Conservation (phyloP, 306 rosid species). For the Amphicarpaea edgeworthii region DNA sequence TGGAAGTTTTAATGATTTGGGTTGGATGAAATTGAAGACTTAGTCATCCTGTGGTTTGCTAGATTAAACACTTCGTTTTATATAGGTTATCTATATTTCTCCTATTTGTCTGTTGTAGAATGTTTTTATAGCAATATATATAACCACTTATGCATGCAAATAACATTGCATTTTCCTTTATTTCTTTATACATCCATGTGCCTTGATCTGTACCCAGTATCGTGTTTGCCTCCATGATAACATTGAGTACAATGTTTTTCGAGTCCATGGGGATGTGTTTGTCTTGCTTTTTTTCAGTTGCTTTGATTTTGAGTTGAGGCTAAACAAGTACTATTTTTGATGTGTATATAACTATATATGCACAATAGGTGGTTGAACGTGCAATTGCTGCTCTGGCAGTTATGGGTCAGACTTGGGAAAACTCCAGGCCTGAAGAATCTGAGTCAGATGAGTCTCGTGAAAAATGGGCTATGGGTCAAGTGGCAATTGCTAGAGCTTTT, state of each 20-base stretch:
- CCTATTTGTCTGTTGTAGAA: not conserved
- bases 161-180: constrained; percentile 4
- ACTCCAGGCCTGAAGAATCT: constrained; percentile 60
- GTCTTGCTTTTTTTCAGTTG: constrained; percentile 20
- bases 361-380: constrained; percentile 73
- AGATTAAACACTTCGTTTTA: constrained; percentile 11
- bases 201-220: constrained; percentile 16
- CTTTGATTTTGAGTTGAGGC: constrained; percentile 25
- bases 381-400: constrained; percentile 80
- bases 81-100: not conserved
- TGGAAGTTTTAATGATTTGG: not conserved
- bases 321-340: constrained; percentile 22
- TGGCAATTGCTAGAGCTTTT: constrained; percentile 64
- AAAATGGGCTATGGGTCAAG: constrained; percentile 63
- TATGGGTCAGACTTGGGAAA: constrained; percentile 83
- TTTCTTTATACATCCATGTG: constrained; percentile 14
- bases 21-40: constrained; percentile 10
- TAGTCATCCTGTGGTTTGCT: not conserved
- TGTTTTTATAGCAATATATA: constrained; percentile 19
- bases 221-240: constrained; percentile 1
- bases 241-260: constrained; percentile 8
- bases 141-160: not conserved
- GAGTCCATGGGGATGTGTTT: constrained; percentile 12
- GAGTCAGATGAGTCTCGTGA: constrained; percentile 61
- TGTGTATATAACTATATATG: constrained; percentile 25